Base-by-base conservation (phyloP, 768 basidiomycete species). In the Termitomyces sp. region DNA sequence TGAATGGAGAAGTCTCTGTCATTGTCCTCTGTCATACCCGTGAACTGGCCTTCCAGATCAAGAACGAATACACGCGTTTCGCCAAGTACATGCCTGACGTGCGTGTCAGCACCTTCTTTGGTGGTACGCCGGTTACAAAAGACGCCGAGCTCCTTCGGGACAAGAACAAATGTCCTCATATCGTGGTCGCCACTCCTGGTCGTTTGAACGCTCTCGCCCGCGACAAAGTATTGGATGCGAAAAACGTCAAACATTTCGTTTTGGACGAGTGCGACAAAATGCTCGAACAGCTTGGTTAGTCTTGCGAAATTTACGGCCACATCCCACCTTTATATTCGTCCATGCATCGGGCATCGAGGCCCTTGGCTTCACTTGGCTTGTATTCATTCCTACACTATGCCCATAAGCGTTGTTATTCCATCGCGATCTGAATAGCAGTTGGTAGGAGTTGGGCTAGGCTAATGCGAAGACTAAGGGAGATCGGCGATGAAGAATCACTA, bases 251-350 rank as follows among this genome's bases (percentile, higher is more conserved):
- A 78, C 96, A 98, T 80, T 99, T 99, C 76, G 94, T 97, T 57
- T 80, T 99, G 73, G 97, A 99, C 84, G 97, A 99, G 80, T 99
- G 97, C 84, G 97, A 99, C 84, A 99, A 99, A 86, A 98, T 99
- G 94, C 90, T 99, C 72, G 97, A 99, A 84, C 91, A 94, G 86
- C 94, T 99, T 79, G 97, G 97, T 99, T 92, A 98, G 97, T 99
- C 84, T 75, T 87, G 81, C 87, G 82, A 79, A 58, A 79, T 85
- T 88, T 87, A 80, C 82, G 82, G 83, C 61, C 75, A 71, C 73
- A 70, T 72, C 74, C 71, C 71, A 67, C 76, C 67, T 80, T 81
- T 77, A 68, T 78, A 75, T 80, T 76, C 76, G 72, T 78, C 75
- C 63, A 68, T 72, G 63, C 72, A 68, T 68, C 72, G 66, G 66